phyloP scores from a whole-genome alignment of 2,329 filamentous ascomycete genomes.

The Alternaria incomplexa region DNA sequence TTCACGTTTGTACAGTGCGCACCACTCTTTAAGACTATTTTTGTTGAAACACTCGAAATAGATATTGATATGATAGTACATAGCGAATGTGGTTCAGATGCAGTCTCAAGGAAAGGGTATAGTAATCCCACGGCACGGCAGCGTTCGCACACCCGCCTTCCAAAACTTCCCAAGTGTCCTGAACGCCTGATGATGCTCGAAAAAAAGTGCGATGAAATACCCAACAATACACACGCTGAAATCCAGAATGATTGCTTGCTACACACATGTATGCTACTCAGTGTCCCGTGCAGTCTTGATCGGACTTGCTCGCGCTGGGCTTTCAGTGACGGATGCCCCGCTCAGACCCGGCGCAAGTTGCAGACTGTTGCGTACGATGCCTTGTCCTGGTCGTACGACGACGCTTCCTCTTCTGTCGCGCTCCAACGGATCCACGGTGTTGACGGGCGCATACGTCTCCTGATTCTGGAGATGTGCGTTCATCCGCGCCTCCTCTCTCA shows the following conservation, averaged over 20 bases:
- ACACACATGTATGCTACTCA: conserved; percentile 36
- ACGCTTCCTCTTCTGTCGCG: conserved; percentile 23
- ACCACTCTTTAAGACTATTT: not conserved
- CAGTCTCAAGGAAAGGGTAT: not conserved
- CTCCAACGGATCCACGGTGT: conserved; percentile 37
- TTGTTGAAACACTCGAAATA: not conserved
- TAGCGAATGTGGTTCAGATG: conserved; percentile 7
- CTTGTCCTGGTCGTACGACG: conserved; percentile 27
- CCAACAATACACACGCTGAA: conserved; percentile 4
- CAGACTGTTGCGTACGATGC: conserved; percentile 46
- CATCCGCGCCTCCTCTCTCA: conserved; percentile 75
- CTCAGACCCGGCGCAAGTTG: conserved; percentile 41
- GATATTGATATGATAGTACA: conserved; percentile 8
- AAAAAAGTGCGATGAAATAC: not conserved
- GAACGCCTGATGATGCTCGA: conserved; percentile 22
- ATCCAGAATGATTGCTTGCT: not conserved
- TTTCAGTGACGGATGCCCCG: conserved; percentile 26
- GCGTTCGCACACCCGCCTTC: not conserved
- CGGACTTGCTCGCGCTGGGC: conserved; percentile 46
- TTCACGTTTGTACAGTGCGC: not conserved
- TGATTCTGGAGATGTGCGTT: conserved; percentile 52
- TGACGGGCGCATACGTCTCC: conserved; percentile 47
- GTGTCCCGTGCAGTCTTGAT: conserved; percentile 55
- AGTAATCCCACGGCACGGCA: not conserved
- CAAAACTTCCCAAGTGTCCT: not conserved